phyloP scores from a whole-genome alignment of 2,329 filamentous ascomycete genomes.

The Hypoxylon sp. region DNA sequence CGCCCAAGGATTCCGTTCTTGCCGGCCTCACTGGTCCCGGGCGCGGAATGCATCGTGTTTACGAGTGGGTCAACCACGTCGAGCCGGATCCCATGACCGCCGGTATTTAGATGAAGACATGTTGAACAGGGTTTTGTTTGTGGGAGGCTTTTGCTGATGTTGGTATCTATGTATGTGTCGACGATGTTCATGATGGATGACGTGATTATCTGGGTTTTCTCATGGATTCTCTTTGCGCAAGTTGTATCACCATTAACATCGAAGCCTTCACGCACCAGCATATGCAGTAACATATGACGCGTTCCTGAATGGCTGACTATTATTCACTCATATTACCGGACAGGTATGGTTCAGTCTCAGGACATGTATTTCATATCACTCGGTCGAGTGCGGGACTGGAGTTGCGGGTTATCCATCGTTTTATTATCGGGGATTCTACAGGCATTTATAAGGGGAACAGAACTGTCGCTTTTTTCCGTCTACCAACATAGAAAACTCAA shows the following conservation, averaged over 20 bases:
- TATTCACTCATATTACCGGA: constrained; percentile 28
- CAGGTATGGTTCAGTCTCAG: constrained; percentile 38
- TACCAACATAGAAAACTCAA: constrained; percentile 32
- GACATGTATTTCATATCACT: constrained; percentile 35
- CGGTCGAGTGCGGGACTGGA: constrained; percentile 21
- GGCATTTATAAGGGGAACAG: constrained; percentile 36
- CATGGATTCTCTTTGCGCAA: constrained; percentile 29
- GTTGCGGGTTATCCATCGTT: constrained; percentile 35
- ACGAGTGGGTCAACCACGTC: constrained; percentile 51
- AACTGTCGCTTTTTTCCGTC: constrained; percentile 34
- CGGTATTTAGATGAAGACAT: constrained; percentile 16
- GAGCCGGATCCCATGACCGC: constrained; percentile 32
- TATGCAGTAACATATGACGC: too few species aligned
- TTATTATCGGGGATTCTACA: constrained; percentile 18
- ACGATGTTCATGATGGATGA: constrained; percentile 36
- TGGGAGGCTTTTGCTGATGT: constrained; percentile 5
- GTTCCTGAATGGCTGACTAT: constrained; percentile 13
- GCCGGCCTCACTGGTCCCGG: constrained; percentile 51
- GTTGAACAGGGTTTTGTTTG: constrained; percentile 12
- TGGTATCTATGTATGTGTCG: constrained; percentile 21
- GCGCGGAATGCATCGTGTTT: constrained; percentile 51
- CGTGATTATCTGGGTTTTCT: constrained; percentile 16
- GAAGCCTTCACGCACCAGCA: constrained; percentile 25
- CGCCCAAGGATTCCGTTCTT: constrained; percentile 49
- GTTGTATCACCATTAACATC: constrained; percentile 41